Evolutionary conservation across 805 yeast species (phyloP), one percentile per base, ranked within the genome.

Genomic region (Peterozyma xylosa): DNA sequence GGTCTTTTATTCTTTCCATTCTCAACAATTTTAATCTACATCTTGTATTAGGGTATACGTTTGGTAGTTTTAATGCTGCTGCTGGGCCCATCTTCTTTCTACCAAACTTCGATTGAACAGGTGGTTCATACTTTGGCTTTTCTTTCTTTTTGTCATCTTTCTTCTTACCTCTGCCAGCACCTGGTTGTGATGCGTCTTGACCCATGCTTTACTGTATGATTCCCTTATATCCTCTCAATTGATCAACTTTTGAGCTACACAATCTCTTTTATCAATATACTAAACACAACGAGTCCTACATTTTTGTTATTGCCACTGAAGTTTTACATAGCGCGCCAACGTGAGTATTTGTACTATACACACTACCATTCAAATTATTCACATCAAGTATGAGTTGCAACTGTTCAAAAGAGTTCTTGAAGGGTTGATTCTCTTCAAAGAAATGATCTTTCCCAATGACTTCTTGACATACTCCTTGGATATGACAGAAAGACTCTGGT

Each of bases 61-160:
- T 73, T 4, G 99, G 99, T 50, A 93, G 74, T 58, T 83, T 88
- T 50, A 76, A 78, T 37, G 82, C 87, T 21, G 95, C 85, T 44
- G 87, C 86, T 42, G 93, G 95, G 7, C 96, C 96, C 72, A 83
- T 88, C 73, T 93, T 81, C 70, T 86, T 86, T 64, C 87, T 85
- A 45, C 96, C 96, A 57, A 88, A 85, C 52, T 90, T 81, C 6
- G 96, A 83, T 66, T 91, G 95, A 48, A 91, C 97, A 13, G 99
- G 99, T 33, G 99, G 98, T 66, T 93, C 99, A 65, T 91, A 93
- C 71, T 90, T 91, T 58, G 97, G 98, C 67, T 91, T 90, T 56
- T 86, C 86, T 52, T 82, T 80, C 68, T 82, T 82, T 61, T 62
- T 60, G 42, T 63, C 67, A 42, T 53, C 58, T 38, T 59, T 57